Evolutionary conservation across 805 yeast genomes (phyloP), one percentile per base, ranked within the genome.

Genomic region (Schizosaccharomyces japonicus): DNA sequence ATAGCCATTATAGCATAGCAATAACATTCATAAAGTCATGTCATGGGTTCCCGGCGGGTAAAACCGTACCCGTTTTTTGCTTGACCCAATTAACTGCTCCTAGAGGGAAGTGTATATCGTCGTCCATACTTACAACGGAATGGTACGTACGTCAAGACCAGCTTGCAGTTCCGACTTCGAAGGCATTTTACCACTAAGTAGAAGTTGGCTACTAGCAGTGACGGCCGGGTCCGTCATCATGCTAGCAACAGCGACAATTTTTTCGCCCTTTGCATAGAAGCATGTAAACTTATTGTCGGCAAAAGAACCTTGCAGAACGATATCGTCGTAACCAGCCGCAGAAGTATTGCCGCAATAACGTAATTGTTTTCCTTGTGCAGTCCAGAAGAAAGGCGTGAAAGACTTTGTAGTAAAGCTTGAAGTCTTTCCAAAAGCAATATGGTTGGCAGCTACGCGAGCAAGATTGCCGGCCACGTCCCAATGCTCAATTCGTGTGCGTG

Each of bases 311-410:
- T 47, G 42, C 10, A 39, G 28, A 8, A 47, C 46, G n/a, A 47
- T 15, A 17, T 39, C 42, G 21, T 47, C 49, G 31, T 28, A 47
- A 28, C 49, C 49, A 13, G 27, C 49, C 26, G 36, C 39, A 19
- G 42, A 25, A 5, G 44, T 47, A 46, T 17, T 47, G 19, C 49
- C 49, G 30, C 47, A 42, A 26, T 44, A 48, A 15, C 49, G 47
- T 8, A 48, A n/a, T 39, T 48, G 49, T 32, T 26, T 46, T n/a
- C 49, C 49, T 26, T 40, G 42, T 2, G 49, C 49, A 28, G 49
- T 44, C 49, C 49, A 48, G 33, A 48, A 48, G 44, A 30, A 30
- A 11, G 49, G 49, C 7, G 39, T 44, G 32, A 42, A 44, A 5
- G 49, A 17, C 46, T 32, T 42, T 26, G 49, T 42, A 8, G 46